A percentile compares a stretch with the other conserved stretches of the same genome.
Evolutionary conservation across 352 stramenopile genomes (phyloP).

Genomic region (Elongisporangium senticosum): DNA sequence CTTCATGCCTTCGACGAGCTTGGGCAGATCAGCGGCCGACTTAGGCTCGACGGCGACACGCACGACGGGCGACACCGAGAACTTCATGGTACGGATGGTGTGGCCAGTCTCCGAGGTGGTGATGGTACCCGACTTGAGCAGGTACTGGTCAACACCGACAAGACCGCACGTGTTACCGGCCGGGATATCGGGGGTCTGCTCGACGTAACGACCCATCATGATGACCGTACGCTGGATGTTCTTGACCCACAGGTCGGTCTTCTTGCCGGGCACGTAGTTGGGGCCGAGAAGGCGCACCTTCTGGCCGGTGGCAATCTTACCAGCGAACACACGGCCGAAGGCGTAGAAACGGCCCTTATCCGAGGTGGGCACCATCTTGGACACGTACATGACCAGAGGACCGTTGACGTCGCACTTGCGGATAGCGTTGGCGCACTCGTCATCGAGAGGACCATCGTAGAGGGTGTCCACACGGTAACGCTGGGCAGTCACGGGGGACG

Average conservation of each 20-base stretch:
- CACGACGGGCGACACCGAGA: constrained; percentile 99
- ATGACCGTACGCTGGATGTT: constrained; percentile 99
- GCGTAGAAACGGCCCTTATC: constrained; percentile 99
- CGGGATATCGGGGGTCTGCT: constrained; percentile 98
- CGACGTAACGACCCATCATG: constrained; percentile 99
- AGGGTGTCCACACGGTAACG: constrained; percentile 98
- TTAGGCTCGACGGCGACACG: constrained; percentile 99
- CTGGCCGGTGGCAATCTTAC: constrained; percentile 98
- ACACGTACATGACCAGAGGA: constrained; percentile 99
- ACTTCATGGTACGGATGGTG: constrained; percentile 99
- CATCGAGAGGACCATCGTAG: constrained; percentile 98
- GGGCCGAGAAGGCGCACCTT: constrained; percentile 99
- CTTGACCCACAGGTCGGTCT: constrained; percentile 99
- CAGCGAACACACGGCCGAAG: constrained; percentile 99
- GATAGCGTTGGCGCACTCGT: constrained; percentile 97
- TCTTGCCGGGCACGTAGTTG: constrained; percentile 99
- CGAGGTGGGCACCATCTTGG: constrained; percentile 99
- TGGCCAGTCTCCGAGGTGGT: constrained; percentile 96
- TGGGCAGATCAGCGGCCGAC: constrained; percentile 98
- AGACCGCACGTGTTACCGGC: constrained; percentile 99
- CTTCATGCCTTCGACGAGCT: constrained; percentile 99
- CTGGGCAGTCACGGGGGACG: constrained; percentile 95
- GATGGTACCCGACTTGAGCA: constrained; percentile 99
- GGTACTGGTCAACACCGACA: constrained; percentile 99
- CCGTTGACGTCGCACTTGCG: constrained; percentile 97